Percentiles rank a stretch among this genome's conserved stretches.
Conservation (phyloP, 345 rosid species). For the Bruguiera sexangula region DNA sequence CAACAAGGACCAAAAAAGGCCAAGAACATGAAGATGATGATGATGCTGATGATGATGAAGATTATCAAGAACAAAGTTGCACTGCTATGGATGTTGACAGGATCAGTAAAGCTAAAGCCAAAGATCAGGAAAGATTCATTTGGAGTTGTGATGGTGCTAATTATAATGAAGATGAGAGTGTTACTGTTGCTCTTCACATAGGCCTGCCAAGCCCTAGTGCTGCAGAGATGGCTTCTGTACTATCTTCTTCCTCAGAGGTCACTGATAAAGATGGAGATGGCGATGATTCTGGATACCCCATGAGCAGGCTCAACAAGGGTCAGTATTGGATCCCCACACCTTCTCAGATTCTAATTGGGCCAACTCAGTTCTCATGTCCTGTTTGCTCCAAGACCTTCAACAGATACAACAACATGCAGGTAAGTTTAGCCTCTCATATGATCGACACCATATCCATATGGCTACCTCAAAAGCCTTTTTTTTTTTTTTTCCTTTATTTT, state of each 20-base stretch:
- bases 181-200: slow-evolving; percentile 88
- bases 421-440: slow-evolving; percentile 15
- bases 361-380: slow-evolving; percentile 98
- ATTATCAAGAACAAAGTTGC: slow-evolving; percentile 26
- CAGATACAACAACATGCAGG: slow-evolving; percentile 99
- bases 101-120: slow-evolving; percentile 17
- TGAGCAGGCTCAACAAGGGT: slow-evolving; percentile 80
- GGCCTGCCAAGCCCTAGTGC: slow-evolving; percentile 90
- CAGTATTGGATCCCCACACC: slow-evolving; percentile 99
- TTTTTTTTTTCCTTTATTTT: neutral
- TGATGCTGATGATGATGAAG: neutral
- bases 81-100: slow-evolving; percentile 36
- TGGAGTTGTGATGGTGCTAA: neutral
- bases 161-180: slow-evolving; percentile 31
- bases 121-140: slow-evolving; percentile 17
- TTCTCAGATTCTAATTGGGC: slow-evolving; percentile 95
- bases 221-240: slow-evolving; percentile 65
- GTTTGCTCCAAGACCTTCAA: slow-evolving; percentile 94
- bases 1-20: slow-evolving; percentile 41
- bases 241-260: slow-evolving; percentile 43
- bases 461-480: neutral
- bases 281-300: slow-evolving; percentile 48
- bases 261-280: slow-evolving; percentile 44
- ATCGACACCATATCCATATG: neutral
- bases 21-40: slow-evolving; percentile 13